A percentile compares a stretch with the other conserved stretches of the same genome.
These are phyloP conservation scores for Bothriochloa decipiens DNA, from an alignment of 176 grass and related monocot genomes.

Conservation along the genomic window DNA sequence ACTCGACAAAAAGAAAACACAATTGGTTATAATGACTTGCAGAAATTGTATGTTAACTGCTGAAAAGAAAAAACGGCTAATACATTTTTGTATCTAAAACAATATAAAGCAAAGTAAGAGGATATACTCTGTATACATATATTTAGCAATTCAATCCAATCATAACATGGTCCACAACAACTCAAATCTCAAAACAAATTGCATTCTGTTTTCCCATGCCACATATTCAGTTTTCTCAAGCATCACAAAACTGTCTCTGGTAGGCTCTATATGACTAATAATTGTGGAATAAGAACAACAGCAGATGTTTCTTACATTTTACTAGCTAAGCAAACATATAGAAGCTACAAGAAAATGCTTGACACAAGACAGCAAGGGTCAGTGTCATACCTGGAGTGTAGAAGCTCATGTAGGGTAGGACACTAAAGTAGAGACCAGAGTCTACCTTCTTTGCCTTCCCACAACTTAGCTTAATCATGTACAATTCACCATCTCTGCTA, in stretches of 20 bases:
- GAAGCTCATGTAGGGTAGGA: conserved; percentile 1
- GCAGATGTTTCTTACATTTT: neutral
- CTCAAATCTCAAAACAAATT: neutral
- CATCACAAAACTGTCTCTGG: neutral
- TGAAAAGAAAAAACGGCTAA: too few relatives aligned
- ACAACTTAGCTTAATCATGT: neutral
- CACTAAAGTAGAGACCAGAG: neutral
- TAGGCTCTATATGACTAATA: neutral
- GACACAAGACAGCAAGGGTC: neutral
- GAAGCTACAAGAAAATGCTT: neutral
- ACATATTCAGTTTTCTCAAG: neutral
- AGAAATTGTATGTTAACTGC: too few relatives aligned
- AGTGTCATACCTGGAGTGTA: conserved; percentile 17
- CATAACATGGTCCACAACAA: neutral
- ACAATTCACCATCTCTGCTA: neutral
- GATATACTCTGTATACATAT: neutral
- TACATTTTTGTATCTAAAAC: neutral
- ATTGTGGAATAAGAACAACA: too few relatives aligned
- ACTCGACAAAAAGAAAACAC: too few relatives aligned
- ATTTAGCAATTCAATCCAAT: neutral
- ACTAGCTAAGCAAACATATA: neutral
- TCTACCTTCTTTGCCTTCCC: neutral
- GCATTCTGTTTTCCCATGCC: neutral
- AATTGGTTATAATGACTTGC: too few relatives aligned
- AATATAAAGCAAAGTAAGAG: neutral